These are phyloP conservation scores for Pleurostoma richardsiae DNA, from an alignment of 2,329 filamentous ascomycete species.

Conservation along the genomic window DNA sequence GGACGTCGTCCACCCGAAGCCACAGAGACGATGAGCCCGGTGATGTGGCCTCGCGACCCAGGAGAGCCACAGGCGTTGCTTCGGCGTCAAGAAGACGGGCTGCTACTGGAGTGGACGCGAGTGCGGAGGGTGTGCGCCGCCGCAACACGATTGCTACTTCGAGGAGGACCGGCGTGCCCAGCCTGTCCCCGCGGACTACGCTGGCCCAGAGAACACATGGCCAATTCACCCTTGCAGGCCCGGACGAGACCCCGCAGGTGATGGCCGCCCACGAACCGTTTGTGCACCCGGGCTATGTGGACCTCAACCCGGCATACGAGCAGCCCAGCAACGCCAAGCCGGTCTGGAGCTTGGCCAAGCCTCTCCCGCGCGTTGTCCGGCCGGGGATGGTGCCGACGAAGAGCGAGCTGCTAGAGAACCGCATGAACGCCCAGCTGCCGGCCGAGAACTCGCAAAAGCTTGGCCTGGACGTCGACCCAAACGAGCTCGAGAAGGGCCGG, in stretches of 20 bases:
- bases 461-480: slow-evolving; percentile 3
- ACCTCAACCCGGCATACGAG: slow-evolving; percentile 49
- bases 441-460: slow-evolving; percentile 1
- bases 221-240: slow-evolving; percentile 8
- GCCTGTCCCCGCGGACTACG: too few species aligned
- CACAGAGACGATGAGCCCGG: too few species aligned
- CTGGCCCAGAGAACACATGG: too few species aligned
- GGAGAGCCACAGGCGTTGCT: too few species aligned
- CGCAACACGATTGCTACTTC: too few species aligned
- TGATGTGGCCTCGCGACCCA: too few species aligned
- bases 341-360: slow-evolving; percentile 48
- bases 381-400: slow-evolving; percentile 45
- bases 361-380: slow-evolving; percentile 46
- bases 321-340: slow-evolving; percentile 41
- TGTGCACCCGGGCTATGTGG: slow-evolving; percentile 47
- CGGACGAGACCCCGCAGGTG: slow-evolving; percentile 6
- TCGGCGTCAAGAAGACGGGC: too few species aligned
- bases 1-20: too few species aligned
- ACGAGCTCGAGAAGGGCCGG: too few species aligned
- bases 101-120: too few species aligned
- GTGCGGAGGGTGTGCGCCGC: too few species aligned
- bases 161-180: too few species aligned
- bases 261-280: slow-evolving; percentile 31
- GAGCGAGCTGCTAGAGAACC: slow-evolving; percentile 24
- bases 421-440: slow-evolving; percentile 1